These are phyloP conservation scores for Tirmania nivea DNA, from an alignment of 495 filamentous ascomycete genomes.

Conservation along the genomic window DNA sequence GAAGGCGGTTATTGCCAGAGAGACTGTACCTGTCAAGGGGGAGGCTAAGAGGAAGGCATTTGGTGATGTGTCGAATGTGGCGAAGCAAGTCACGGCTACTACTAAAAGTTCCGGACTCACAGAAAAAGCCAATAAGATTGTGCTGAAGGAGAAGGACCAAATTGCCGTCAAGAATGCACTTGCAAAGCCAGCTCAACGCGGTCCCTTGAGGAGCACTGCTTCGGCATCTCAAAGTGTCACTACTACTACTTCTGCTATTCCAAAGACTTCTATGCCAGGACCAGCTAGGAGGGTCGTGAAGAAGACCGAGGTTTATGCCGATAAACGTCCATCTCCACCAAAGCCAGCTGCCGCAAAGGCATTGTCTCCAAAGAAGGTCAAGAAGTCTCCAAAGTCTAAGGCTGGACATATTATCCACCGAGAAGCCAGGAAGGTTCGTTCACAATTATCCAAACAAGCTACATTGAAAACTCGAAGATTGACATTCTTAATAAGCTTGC, in stretches of 20 bases:
- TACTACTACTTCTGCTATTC: background rate
- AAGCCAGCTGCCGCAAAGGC: constrained; percentile 23
- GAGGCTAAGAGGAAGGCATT: constrained; percentile 54
- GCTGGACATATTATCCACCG: no score
- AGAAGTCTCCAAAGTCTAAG: background rate
- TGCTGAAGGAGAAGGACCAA: constrained; percentile 15
- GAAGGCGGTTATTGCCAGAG: background rate
- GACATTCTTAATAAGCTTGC: constrained; percentile 4
- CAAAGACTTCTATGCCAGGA: background rate
- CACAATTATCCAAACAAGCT: background rate
- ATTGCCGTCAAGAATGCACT: constrained; percentile 10
- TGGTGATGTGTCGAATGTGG: constrained; percentile 57
- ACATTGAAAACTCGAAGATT: background rate
- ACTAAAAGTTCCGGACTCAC: constrained; percentile 8
- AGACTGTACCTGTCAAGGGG: constrained; percentile 28
- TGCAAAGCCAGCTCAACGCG: constrained; percentile 17
- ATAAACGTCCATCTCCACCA: constrained; percentile 21
- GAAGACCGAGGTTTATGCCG: constrained; percentile 51
- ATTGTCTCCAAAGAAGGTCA: constrained; percentile 26
- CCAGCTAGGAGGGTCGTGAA: constrained; percentile 26
- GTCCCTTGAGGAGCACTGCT: constrained; percentile 6
- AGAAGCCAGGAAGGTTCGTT: background rate
- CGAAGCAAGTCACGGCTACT: constrained; percentile 28
- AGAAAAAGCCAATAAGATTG: constrained; percentile 23
- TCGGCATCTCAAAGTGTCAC: background rate